phyloP scores from a whole-genome alignment of 108 stramenopile species.

The Nannochloropsis oceanica region DNA sequence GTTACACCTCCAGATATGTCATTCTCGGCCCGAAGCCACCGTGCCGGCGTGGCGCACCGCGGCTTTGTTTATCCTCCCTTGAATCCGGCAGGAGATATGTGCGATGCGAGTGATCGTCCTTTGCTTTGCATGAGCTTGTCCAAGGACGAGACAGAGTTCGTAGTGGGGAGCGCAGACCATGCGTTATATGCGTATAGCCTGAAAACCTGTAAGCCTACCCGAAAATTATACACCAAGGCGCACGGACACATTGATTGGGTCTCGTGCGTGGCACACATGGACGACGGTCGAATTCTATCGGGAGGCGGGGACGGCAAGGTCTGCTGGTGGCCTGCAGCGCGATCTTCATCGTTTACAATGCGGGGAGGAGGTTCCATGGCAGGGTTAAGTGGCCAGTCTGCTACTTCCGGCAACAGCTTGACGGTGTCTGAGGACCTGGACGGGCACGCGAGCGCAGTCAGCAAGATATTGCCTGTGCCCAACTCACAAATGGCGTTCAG shows the following conservation, averaged over 20 bases:
- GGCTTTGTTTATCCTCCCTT: neutral
- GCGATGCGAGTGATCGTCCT: neutral
- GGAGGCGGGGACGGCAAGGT: neutral
- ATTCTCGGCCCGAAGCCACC: neutral
- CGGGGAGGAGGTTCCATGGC: neutral
- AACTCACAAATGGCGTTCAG: neutral
- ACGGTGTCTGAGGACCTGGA: neutral
- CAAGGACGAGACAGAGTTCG: neutral
- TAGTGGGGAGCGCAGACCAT: neutral
- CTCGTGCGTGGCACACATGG: neutral
- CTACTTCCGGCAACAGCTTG: neutral
- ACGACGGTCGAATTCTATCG: neutral
- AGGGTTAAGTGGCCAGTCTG: neutral
- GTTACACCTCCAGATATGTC: neutral
- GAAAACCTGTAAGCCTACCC: neutral
- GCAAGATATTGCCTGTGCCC: neutral
- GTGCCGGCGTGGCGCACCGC: neutral
- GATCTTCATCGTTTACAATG: neutral
- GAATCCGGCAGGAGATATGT: neutral
- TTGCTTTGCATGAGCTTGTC: neutral
- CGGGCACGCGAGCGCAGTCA: neutral
- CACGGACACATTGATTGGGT: constrained; percentile 1
- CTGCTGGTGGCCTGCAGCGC: neutral
- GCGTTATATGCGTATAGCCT: neutral
- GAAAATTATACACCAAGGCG: neutral